Base-by-base conservation (phyloP, 1,284 basidiomycete species). In the Ganoderma boninense region DNA sequence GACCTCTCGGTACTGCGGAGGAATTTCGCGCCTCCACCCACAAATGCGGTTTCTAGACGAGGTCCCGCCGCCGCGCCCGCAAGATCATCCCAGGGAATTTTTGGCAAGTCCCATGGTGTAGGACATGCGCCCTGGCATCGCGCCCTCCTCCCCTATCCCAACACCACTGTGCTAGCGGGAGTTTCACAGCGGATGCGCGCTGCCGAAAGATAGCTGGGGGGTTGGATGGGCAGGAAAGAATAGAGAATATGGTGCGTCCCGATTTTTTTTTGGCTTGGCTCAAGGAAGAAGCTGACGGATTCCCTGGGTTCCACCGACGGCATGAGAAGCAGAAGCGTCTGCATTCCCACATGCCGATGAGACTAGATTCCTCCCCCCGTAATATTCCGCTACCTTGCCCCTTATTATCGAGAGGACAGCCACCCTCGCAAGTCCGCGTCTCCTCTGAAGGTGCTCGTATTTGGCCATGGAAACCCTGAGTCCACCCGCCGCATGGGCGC, bases 1-100 rank as follows among this genome's bases (percentile, higher is more conserved):
- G 64, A 38, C 7, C 26, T 61, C 16, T 35, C 64, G 61, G 23
- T 69, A 61, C 68, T 69, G 64, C 65, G 68, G 68, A 64, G 44
- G 46, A 66, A 63, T 43, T 32, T 69, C 68, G 68, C 62, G 23
- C 20, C 3, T 35, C 16, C 49, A 23, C 40, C 35, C 23, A 38
- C 62, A 18, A 23, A 11, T 8, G 11, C 8, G 42, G 16, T n/a
- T 40, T 29, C 54, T 29, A 57, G 18, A 11, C 57, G 20, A 60
- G 35, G 57, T n/a, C 32, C 32, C 38, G n/a, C 32, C 38, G n/a
- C 32, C 57, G 57, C 57, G 57, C 57, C 57, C 57, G 32, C 57
- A 60, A 60, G 57, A 23, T 60, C 57, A 20, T 60, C 57, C 35
- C 57, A 20, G 29, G 35, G 35, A 35, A 60, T 60, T 35, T 59